Conservation (phyloP, 495 filamentous ascomycete species). For the Trichoderma reesei region DNA sequence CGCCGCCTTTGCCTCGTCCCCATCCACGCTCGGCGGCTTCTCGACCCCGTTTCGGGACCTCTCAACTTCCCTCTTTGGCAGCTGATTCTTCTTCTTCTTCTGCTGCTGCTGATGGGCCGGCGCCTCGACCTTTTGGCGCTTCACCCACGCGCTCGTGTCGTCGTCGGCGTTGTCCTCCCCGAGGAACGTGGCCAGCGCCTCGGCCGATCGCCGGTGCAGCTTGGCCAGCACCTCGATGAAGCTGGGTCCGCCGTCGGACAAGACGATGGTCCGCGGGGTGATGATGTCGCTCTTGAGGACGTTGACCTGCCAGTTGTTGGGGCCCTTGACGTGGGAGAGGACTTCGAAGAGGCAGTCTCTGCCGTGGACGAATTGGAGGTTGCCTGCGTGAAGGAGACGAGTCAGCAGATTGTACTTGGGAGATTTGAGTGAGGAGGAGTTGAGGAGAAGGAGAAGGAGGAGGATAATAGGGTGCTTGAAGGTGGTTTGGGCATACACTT, state of each 20-base stretch:
- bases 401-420: not conserved
- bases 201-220: not conserved
- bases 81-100: too few species aligned
- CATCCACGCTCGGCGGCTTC: too few species aligned
- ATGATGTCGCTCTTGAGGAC: not conserved
- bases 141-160: not conserved
- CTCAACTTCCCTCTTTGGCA: too few species aligned
- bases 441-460: too few species aligned
- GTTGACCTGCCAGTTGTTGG: slow-evolving; percentile 11
- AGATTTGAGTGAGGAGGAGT: not conserved
- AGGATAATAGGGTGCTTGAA: too few species aligned
- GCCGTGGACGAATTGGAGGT: not conserved
- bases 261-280: too few species aligned
- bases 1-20: too few species aligned
- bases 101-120: too few species aligned
- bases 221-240: not conserved
- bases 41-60: too few species aligned
- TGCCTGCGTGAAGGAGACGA: not conserved
- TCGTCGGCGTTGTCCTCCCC: not conserved
- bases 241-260: not conserved
- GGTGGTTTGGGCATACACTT: not conserved
- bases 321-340: slow-evolving; percentile 16
- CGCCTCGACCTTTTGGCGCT: not conserved
- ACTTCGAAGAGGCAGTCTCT: not conserved
- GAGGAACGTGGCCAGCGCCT: not conserved